Evolutionary conservation across 2,329 filamentous ascomycete species (phyloP).

Genomic region (Sphaerulina musiva): DNA sequence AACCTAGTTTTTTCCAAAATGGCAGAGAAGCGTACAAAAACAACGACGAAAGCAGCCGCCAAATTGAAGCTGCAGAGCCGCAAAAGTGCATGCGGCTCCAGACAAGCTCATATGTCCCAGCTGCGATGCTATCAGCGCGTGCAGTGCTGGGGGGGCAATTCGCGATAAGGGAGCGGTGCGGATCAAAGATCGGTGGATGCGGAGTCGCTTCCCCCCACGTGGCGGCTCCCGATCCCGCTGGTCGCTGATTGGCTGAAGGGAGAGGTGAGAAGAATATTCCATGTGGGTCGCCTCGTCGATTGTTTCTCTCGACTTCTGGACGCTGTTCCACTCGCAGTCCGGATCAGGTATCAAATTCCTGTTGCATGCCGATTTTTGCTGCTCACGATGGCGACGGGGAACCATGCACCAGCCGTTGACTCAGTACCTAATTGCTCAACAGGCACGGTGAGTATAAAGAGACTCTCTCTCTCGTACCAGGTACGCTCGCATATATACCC

Average conservation of each 20-base stretch:
- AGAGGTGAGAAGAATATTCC: no score
- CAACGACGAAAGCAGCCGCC: not conserved
- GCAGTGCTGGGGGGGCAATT: not conserved
- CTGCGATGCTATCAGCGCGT: not conserved
- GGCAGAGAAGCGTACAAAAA: not conserved
- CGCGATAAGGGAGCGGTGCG: not conserved
- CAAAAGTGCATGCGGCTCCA: slow-evolving; percentile 6
- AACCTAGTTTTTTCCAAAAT: no score
- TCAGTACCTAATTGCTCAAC: not conserved
- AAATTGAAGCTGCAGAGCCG: slow-evolving; percentile 1
- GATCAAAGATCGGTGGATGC: no score
- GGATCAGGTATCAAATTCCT: slow-evolving; percentile 7
- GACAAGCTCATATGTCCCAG: not conserved
- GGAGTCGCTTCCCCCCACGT: no score
- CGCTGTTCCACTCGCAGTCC: not conserved
- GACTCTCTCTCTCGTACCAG: not conserved
- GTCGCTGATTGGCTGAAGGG: not conserved
- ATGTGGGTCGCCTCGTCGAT: not conserved
- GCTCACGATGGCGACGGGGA: slow-evolving; percentile 1
- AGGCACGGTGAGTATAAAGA: slow-evolving; percentile 4
- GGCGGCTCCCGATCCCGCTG: no score
- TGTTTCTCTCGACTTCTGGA: not conserved
- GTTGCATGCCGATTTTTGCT: not conserved
- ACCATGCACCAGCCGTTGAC: not conserved
- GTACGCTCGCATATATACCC: not conserved